phyloP scores from a whole-genome alignment of 2,329 filamentous ascomycete genomes.

The Neobulgaria alba region DNA sequence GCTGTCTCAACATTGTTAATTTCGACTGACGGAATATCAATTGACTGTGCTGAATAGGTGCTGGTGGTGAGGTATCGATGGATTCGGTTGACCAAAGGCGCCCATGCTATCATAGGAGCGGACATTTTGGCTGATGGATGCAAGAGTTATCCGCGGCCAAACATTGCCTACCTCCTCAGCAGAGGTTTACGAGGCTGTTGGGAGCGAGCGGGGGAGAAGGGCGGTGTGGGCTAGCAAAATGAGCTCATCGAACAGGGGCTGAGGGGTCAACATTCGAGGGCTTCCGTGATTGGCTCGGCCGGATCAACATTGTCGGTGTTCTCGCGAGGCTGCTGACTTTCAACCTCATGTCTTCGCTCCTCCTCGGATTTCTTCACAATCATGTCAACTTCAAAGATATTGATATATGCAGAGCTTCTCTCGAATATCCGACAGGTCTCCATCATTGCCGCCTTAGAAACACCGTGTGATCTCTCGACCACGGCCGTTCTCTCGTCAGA shows the following conservation, averaged over 20 bases:
- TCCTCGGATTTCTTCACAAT: too few relatives aligned
- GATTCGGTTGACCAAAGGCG: constrained; percentile 34
- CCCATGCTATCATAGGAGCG: constrained; percentile 35
- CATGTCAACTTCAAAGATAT: neutral
- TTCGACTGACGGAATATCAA: constrained; percentile 58
- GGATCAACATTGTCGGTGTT: too few relatives aligned
- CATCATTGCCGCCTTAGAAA: constrained; percentile 43
- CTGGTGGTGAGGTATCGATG: constrained; percentile 28
- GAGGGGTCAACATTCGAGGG: too few relatives aligned
- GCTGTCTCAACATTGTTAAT: constrained; percentile 73
- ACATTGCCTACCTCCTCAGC: too few relatives aligned
- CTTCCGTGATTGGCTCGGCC: too few relatives aligned
- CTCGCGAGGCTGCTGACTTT: too few relatives aligned
- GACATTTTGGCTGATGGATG: constrained; percentile 24
- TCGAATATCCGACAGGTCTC: constrained; percentile 57
- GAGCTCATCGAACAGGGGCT: too few relatives aligned
- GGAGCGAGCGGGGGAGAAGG: neutral
- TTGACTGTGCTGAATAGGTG: constrained; percentile 30
- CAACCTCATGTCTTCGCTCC: too few relatives aligned
- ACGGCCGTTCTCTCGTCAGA: constrained; percentile 34
- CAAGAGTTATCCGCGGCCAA: too few relatives aligned
- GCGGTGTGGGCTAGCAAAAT: too few relatives aligned
- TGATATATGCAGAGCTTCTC: constrained; percentile 56
- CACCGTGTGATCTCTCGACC: constrained; percentile 26
- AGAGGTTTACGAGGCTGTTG: too few relatives aligned